These are phyloP conservation scores for Globisporangium cederbergense DNA, from an alignment of 352 stramenopile genomes.

Conservation along the genomic window DNA sequence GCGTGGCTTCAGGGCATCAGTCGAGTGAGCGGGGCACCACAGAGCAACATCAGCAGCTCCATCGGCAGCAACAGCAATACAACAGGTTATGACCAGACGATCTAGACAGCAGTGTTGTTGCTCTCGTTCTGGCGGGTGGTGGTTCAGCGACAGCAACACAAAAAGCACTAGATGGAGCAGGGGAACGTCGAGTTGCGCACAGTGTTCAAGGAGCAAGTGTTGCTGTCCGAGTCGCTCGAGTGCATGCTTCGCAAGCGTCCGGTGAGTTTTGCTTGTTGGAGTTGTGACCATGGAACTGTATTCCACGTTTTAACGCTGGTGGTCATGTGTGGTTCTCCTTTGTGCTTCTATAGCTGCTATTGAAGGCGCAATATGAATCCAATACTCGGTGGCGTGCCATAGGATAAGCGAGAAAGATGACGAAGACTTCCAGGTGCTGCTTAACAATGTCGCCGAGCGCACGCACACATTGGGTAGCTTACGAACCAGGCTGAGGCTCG, in stretches of 20 bases:
- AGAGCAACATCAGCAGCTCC: neutral
- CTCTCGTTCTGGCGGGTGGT: conserved; percentile 4
- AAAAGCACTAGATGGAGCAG: neutral
- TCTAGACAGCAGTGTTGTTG: neutral
- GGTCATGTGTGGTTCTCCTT: neutral
- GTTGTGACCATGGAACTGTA: too few relatives aligned
- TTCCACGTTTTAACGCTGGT: too few relatives aligned
- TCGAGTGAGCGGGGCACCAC: neutral
- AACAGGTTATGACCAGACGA: neutral
- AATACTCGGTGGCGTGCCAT: too few relatives aligned
- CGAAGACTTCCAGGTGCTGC: neutral
- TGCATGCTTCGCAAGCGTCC: conserved; percentile 7
- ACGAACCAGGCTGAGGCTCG: too few relatives aligned
- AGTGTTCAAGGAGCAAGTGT: conserved; percentile 6
- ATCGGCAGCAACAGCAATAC: neutral
- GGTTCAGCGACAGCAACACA: neutral
- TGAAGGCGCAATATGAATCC: neutral
- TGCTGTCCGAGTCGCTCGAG: conserved; percentile 10
- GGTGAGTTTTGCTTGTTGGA: neutral
- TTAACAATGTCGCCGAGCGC: neutral
- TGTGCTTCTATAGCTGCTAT: neutral
- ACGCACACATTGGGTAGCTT: neutral
- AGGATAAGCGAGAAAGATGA: neutral
- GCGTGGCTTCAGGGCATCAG: neutral
- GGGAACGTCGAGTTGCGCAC: conserved; percentile 4